Base-by-base conservation (phyloP, 345 rosid genomes). In the Aurinia saxatilis region DNA sequence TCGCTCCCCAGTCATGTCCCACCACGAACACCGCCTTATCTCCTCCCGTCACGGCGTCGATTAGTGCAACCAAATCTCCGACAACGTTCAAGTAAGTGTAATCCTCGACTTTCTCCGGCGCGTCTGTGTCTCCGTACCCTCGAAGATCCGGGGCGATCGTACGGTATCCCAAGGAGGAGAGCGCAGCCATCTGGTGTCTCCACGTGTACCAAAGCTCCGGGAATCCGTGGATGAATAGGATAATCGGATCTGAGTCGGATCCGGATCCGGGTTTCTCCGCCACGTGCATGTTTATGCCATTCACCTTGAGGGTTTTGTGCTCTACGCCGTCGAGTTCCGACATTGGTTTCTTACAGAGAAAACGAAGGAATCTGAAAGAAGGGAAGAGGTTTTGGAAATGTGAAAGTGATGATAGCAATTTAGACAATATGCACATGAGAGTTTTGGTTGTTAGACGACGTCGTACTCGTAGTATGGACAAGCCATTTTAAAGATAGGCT, bases 161-260 rank as follows among this genome's bases (percentile, higher is more conserved):
- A 3, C 77, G 83, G 81, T 82, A 91, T 7, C 96, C 96, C 14
- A 77, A 71, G 2, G 87, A 70, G 7, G 92, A 78, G 29, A 88
- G 70, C 38, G 75, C 76, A 2, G 18, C 35, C 68, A 91, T 82
- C 79, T 91, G 98, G 78, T 88, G 91, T 50, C 92, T 82, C 95
- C 95, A 84, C 9, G 86, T 55, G 67, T 82, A 91, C 98, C 95
- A 91, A 2, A 91, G 80, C 68, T 84, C 87, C 0, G 98, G 95
- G 72, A 88, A 91, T 17, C 96, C 96, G 21, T 91, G 96, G 60
- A 91, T 65, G 31, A 88, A 80, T 40, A 88, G 82, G 18, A 91
- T 69, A 5, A 78, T 50, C 0, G 90, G 95, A 16, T 47, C 51
- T 38, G 62, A 23, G 2, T 50, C 64, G 13, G 66, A 19, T 19